Percentiles rank a stretch among this genome's conserved stretches.
phyloP scores from a whole-genome alignment of 2,329 filamentous ascomycete species.

The Scedosporium minutisporum region DNA sequence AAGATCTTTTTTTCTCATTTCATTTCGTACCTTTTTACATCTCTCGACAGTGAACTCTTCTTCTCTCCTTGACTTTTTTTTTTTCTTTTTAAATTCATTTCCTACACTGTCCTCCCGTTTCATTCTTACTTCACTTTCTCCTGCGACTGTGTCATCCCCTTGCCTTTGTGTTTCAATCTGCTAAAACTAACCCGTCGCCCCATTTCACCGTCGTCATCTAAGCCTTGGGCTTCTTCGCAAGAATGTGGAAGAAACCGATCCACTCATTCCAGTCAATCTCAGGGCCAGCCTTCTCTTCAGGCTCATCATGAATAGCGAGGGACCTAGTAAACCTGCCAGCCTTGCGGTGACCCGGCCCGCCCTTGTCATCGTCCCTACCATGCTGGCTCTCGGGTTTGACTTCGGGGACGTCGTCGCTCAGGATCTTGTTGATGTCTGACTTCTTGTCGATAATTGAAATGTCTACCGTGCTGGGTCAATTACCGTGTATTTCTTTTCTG shows the following conservation, averaged over 20 bases:
- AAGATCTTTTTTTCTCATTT: background rate
- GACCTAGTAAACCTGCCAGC: slow-evolving; percentile 3
- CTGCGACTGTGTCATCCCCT: too few species aligned
- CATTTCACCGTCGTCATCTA: background rate
- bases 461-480: background rate
- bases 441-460: slow-evolving; percentile 2
- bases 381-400: background rate
- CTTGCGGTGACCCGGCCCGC: background rate
- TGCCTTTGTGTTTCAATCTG: too few species aligned
- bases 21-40: background rate
- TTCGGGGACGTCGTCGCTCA: background rate
- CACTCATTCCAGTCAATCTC: slow-evolving; percentile 5
- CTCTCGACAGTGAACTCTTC: background rate
- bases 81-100: too few species aligned
- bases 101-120: too few species aligned
- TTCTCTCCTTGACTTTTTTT: background rate
- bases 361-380: background rate
- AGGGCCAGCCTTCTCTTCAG: background rate
- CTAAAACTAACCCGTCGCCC: too few species aligned
- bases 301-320: background rate
- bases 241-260: slow-evolving; percentile 1
- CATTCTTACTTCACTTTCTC: too few species aligned
- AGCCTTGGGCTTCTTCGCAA: background rate
- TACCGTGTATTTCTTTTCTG: background rate
- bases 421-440: background rate